Conservation (phyloP, 2,329 filamentous ascomycete genomes). For the Furcasterigmium furcatum region DNA sequence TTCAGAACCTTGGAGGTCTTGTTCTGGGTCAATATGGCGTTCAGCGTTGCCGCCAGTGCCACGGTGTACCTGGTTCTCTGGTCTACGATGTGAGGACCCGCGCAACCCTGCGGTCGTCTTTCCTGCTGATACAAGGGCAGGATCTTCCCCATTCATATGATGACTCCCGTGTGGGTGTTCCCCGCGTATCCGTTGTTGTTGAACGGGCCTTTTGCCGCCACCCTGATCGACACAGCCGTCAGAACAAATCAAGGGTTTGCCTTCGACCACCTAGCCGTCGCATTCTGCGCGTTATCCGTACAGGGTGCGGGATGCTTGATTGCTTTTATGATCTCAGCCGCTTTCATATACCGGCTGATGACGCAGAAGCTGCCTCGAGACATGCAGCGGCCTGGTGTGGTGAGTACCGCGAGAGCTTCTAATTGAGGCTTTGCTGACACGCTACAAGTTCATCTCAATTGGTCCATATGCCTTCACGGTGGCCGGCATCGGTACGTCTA, state of each 20-base stretch:
- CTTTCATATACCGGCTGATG: slow-evolving; percentile 84
- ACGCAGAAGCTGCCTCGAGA: slow-evolving; percentile 80
- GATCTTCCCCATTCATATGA: slow-evolving; percentile 67
- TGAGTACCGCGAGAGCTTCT: slow-evolving; percentile 17
- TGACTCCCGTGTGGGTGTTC: slow-evolving; percentile 89
- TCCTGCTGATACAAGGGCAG: too few species aligned
- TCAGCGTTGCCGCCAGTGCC: slow-evolving; percentile 66
- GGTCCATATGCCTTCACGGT: slow-evolving; percentile 65
- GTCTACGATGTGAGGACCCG: slow-evolving; percentile 49
- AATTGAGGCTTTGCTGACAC: too few species aligned
- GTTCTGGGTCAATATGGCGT: slow-evolving; percentile 71
- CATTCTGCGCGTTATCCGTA: slow-evolving; percentile 44
- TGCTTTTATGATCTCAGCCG: slow-evolving; percentile 75
- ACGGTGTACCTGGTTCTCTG: slow-evolving; percentile 73
- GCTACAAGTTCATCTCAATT: slow-evolving; percentile 67
- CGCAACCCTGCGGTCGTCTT: too few species aligned
- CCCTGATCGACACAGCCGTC: slow-evolving; percentile 41
- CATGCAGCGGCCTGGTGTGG: slow-evolving; percentile 71
- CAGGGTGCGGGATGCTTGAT: slow-evolving; percentile 56
- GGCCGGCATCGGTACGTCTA: slow-evolving; percentile 34
- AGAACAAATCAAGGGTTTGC: slow-evolving; percentile 16
- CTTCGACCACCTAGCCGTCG: slow-evolving; percentile 42
- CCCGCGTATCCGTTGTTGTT: slow-evolving; percentile 80
- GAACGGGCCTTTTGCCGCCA: slow-evolving; percentile 69
- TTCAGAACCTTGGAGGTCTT: slow-evolving; percentile 56